A percentile compares a stretch with the other conserved stretches of the same genome.
These are phyloP conservation scores for Eremothecium coryli DNA, from an alignment of 1,139 yeast genomes.

Conservation along the genomic window DNA sequence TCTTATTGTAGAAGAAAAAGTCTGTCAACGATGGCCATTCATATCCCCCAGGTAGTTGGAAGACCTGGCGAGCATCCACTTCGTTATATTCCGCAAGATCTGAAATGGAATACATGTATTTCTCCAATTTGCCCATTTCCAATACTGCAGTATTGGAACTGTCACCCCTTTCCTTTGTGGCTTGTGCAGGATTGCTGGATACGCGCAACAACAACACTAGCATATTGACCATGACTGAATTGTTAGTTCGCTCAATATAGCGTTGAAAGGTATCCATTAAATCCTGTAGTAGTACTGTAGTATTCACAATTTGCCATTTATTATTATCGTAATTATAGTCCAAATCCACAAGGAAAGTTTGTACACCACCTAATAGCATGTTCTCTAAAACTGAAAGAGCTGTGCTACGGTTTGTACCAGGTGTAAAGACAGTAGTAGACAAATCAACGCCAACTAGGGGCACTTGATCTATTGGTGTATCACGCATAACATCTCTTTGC, in stretches of 20 bases:
- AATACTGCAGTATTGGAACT: conserved; percentile 15
- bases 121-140: conserved; percentile 12
- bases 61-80: neutral
- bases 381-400: conserved; percentile 35
- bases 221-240: conserved; percentile 46
- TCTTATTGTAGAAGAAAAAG: conserved; percentile 37
- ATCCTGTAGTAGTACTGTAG: conserved; percentile 7
- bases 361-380: conserved; percentile 44
- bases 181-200: conserved; percentile 21
- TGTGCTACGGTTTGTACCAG: conserved; percentile 40
- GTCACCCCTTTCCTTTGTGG: conserved; percentile 8
- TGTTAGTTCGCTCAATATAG: conserved; percentile 43
- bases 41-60: neutral
- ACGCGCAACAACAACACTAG: conserved; percentile 46
- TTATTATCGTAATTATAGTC: conserved; percentile 49
- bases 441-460: conserved; percentile 53
- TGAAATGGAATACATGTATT: conserved; percentile 31
- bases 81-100: conserved; percentile 18
- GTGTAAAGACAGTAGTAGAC: conserved; percentile 39
- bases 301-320: conserved; percentile 38
- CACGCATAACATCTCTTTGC: conserved; percentile 58
- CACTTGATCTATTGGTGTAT: conserved; percentile 49
- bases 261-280: conserved; percentile 34
- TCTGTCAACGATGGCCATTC: conserved; percentile 38
- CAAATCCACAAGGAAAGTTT: conserved; percentile 48